Conservation (phyloP, 768 basidiomycete species). For the Mycena galopus region DNA sequence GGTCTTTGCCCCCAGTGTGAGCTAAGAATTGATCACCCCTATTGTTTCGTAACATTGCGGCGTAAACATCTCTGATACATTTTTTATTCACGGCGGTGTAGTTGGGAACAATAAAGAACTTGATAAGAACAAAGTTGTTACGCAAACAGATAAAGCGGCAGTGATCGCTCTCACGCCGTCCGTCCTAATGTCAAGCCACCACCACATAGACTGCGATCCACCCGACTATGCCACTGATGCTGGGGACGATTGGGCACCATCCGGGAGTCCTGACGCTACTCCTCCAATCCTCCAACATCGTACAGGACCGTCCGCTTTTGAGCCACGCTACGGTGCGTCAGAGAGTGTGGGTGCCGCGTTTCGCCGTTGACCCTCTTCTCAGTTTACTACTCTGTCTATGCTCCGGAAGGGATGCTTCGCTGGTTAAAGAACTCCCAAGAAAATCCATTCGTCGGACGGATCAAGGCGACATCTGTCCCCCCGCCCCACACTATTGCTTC, state of each 20-base stretch:
- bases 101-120: too few relatives aligned
- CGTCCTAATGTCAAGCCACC: not conserved
- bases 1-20: too few relatives aligned
- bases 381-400: constrained; percentile 17
- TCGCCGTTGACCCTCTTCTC: not conserved
- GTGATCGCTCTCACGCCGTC: too few relatives aligned
- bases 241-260: not conserved
- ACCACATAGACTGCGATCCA: not conserved
- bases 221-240: not conserved
- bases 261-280: not conserved
- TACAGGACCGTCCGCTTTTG: not conserved
- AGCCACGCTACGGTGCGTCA: constrained; percentile 11
- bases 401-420: constrained; percentile 9
- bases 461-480: constrained; percentile 21
- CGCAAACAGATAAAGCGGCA: too few relatives aligned
- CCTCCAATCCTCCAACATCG: not conserved
- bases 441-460: constrained; percentile 17
- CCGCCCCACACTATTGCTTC: constrained; percentile 17
- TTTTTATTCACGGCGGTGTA: too few relatives aligned
- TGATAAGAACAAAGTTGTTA: too few relatives aligned
- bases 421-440: not conserved
- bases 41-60: too few relatives aligned
- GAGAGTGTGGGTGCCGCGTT: not conserved
- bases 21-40: too few relatives aligned
- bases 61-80: too few relatives aligned